phyloP scores from a whole-genome alignment of 2,329 filamentous ascomycete species.

The Lachnellula occidentalis region DNA sequence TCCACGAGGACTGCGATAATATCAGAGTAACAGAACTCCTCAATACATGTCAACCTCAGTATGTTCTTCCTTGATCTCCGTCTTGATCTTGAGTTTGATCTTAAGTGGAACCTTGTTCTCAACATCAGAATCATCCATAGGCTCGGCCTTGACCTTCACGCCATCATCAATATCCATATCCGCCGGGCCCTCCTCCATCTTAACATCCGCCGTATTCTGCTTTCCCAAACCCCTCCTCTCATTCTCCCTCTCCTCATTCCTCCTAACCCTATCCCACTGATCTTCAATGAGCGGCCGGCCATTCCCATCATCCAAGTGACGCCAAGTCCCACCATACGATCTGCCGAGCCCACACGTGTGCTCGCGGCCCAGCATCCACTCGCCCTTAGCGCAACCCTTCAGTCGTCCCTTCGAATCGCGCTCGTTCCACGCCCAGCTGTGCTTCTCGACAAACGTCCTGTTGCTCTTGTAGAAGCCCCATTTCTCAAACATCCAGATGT shows the following conservation, averaged over 20 bases:
- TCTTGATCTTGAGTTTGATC: not conserved
- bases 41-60: too few species aligned
- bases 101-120: not conserved
- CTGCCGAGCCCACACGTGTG: not conserved
- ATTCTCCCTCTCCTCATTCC: not conserved
- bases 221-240: not conserved
- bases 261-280: not conserved
- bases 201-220: not conserved
- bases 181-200: not conserved
- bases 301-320: not conserved
- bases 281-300: not conserved
- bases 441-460: not conserved
- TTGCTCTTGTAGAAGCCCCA: not conserved
- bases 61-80: not conserved
- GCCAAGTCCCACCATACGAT: not conserved
- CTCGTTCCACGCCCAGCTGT: not conserved
- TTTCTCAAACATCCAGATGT: not conserved
- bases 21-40: too few species aligned
- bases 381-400: not conserved
- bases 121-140: not conserved
- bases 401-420: not conserved
- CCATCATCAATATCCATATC: not conserved
- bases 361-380: not conserved
- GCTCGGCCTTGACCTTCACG: not conserved
- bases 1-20: not conserved